Base-by-base conservation (phyloP, 2,329 filamentous ascomycete genomes). In the Fusarium gaditjirri region DNA sequence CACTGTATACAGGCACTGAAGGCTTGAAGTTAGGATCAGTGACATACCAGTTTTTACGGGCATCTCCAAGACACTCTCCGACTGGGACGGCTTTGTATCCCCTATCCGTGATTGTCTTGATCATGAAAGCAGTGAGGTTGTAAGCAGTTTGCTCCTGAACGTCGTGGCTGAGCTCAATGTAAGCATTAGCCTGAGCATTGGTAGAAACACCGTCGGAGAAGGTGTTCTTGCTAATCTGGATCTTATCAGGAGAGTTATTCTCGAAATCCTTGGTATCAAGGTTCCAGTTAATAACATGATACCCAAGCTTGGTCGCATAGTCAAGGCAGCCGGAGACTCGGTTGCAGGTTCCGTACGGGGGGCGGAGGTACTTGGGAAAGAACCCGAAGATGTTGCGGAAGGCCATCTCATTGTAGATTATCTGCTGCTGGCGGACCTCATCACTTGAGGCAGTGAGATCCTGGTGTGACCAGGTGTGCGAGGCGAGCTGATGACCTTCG, bases 251-350 rank as follows among this genome's bases (percentile, higher is more conserved):
- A 10, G 81, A 80, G 64, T 85, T 82, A 71, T 89, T 84, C 70
- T 86, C 81, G 74, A 88, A 90, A 77, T 90, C 89, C 65, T 89
- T 86, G 21, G 89, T 90, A 75, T 91, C 88, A 29, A 90, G 80
- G 74, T 89, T 86, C 74, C 86, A 87, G 75, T 87, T 88, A 61
- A 86, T 82, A 71, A 89, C 78, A 72, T 90, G 86, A 77, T 90
- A 90, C 33, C 85, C 86, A 27, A 89, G 75, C n/a, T 70, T 71
- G 6, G 71, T 76, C 58, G 84, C 68, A 29, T 80, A 76, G 17
- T 75, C 70, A 41, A 81, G 71, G 71, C 83, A 85, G 8, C 80
- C 83, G 11, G 80, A 82, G 5, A 62, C 76, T 21, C 70, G 65
- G 21, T 77, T 78, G 76, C 84, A 86, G 35, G 80, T 82, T 14